A percentile compares a stretch with the other conserved stretches of the same genome.
Evolutionary conservation across 306 rosid genomes (phyloP).

Genomic region (Fragaria iinumae): DNA sequence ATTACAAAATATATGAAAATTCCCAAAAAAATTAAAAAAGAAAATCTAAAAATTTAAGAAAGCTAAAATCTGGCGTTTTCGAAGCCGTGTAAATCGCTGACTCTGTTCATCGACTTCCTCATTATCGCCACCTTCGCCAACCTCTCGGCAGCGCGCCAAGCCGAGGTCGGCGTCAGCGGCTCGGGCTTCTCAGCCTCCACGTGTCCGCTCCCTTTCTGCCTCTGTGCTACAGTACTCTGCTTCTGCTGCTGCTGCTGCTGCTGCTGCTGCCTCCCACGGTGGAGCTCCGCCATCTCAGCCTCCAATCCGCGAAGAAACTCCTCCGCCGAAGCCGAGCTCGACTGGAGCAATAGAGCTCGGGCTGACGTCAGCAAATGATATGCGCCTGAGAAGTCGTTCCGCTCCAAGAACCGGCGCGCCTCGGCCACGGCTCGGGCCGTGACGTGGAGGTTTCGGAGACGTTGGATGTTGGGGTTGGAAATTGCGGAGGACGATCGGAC

Average conservation of each 20-base stretch:
- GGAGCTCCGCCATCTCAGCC: constrained; percentile 59
- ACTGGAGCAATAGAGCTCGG: constrained; percentile 58
- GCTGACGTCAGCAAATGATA: constrained; percentile 70
- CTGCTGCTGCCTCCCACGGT: constrained; percentile 43
- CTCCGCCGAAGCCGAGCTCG: constrained; percentile 44
- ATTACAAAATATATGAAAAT: constrained; percentile 35
- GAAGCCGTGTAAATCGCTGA: constrained; percentile 95
- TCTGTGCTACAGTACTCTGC: constrained; percentile 23
- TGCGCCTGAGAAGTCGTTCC: constrained; percentile 57
- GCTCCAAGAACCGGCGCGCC: constrained; percentile 54
- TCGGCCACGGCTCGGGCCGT: constrained; percentile 77
- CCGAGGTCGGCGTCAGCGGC: constrained; percentile 88
- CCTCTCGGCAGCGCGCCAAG: constrained; percentile 97
- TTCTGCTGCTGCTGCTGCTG: constrained; percentile 22
- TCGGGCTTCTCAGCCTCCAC: constrained; percentile 56
- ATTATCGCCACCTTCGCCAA: constrained; percentile 89
- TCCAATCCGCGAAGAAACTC: constrained; percentile 64
- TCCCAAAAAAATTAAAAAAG: not conserved
- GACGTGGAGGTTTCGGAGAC: constrained; percentile 70
- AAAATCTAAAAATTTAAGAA: not conserved
- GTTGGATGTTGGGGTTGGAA: constrained; percentile 39
- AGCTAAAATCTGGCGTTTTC: constrained; percentile 95
- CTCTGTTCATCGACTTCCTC: constrained; percentile 98
- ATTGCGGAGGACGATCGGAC: constrained; percentile 46
- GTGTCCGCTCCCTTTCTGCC: constrained; percentile 17